Conservation (phyloP, 768 basidiomycete genomes). For the Phaffia tasmanica region DNA sequence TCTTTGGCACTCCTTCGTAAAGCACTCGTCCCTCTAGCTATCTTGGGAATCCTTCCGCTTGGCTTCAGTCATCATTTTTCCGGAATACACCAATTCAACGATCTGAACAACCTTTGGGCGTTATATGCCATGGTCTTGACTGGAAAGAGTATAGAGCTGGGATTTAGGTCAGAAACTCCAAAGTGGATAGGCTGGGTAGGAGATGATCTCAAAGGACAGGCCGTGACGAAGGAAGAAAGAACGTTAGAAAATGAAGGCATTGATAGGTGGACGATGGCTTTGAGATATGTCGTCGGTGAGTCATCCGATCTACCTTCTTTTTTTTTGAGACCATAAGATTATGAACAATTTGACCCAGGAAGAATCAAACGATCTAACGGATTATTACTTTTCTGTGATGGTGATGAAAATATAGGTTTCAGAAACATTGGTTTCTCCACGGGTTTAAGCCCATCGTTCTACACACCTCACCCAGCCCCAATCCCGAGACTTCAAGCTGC, state of each 20-base stretch:
- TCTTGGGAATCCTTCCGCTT: conserved; percentile 5
- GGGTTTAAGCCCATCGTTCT: conserved; percentile 15
- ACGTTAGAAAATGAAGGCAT: not conserved
- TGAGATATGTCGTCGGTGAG: conserved; percentile 14
- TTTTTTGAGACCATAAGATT: too few relatives aligned
- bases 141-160: conserved; percentile 16
- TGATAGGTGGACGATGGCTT: conserved; percentile 4
- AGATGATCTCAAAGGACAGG: not conserved
- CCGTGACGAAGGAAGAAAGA: not conserved
- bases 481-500: conserved; percentile 5
- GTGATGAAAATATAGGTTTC: not conserved
- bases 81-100: conserved; percentile 8
- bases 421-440: conserved; percentile 23
- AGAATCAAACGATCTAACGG: not conserved
- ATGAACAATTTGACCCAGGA: too few relatives aligned
- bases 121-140: conserved; percentile 10
- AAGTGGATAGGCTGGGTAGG: conserved; percentile 20
- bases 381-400: not conserved
- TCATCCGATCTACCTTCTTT: not conserved
- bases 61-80: conserved; percentile 12
- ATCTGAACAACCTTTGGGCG: conserved; percentile 15
- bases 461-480: conserved; percentile 3
- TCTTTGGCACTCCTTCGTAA: conserved; percentile 8
- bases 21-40: conserved; percentile 12
- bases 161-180: not conserved